These are phyloP conservation scores for Macadamia tetraphylla DNA, from an alignment of 164 flowering plant genomes.

Conservation along the genomic window DNA sequence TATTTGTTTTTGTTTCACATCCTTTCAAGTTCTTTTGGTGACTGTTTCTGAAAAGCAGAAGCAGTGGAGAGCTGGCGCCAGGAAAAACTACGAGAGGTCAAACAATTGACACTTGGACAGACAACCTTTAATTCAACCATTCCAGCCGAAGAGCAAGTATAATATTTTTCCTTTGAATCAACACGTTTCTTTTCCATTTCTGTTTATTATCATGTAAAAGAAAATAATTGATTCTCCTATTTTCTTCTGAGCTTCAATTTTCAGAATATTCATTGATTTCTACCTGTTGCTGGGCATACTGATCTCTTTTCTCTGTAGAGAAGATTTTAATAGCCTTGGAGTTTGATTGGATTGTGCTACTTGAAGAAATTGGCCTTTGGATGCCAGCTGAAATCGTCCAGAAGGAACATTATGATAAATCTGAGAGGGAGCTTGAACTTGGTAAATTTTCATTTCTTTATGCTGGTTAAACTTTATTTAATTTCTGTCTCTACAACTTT, in stretches of 20 bases:
- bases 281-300: constrained; percentile 3
- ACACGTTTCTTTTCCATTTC: neutral
- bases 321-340: constrained; percentile 57
- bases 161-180: neutral
- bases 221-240: neutral
- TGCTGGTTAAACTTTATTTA: neutral
- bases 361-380: constrained; percentile 86
- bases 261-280: neutral
- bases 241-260: no score
- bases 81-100: constrained; percentile 57
- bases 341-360: constrained; percentile 51
- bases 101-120: constrained; percentile 26
- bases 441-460: constrained; percentile 34
- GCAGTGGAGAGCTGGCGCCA: constrained; percentile 76
- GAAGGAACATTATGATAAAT: constrained; percentile 63
- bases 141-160: constrained; percentile 56
- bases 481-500: neutral
- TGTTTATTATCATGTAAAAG: neutral
- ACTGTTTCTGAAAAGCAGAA: constrained; percentile 45
- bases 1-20: neutral
- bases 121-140: constrained; percentile 29
- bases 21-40: constrained; percentile 4
- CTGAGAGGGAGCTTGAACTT: constrained; percentile 57
- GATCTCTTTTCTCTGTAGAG: constrained; percentile 29
- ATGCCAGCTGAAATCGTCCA: constrained; percentile 58